These are phyloP conservation scores for Westerdykella aurantiaca DNA, from an alignment of 2,329 filamentous ascomycete species.

Conservation along the genomic window DNA sequence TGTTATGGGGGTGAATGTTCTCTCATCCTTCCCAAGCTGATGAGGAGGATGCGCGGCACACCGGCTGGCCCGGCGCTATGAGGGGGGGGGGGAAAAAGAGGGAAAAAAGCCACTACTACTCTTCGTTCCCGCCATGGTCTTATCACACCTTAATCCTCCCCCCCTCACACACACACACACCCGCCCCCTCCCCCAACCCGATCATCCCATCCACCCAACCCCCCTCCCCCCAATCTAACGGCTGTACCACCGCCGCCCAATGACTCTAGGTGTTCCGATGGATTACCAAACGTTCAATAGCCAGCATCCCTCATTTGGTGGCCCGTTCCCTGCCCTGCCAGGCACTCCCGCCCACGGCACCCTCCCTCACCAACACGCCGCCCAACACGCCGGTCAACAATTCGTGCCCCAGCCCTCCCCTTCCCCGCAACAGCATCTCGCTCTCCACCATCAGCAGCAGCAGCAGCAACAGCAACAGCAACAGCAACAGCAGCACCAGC, in stretches of 20 bases:
- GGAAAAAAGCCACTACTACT: too few species aligned
- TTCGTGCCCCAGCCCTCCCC: slow-evolving; percentile 12
- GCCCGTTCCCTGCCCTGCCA: slow-evolving; percentile 24
- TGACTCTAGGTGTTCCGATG: slow-evolving; percentile 32
- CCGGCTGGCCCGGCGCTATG: too few species aligned
- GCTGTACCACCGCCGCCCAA: slow-evolving; percentile 35
- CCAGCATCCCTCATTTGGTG: slow-evolving; percentile 31
- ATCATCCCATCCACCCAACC: slow-evolving; percentile 17
- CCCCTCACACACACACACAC: too few species aligned
- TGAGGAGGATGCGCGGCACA: too few species aligned
- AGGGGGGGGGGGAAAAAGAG: too few species aligned
- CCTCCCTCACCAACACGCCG: too few species aligned
- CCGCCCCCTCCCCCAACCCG: too few species aligned
- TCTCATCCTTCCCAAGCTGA: too few species aligned
- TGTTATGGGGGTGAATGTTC: too few species aligned
- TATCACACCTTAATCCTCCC: slow-evolving; percentile 17
- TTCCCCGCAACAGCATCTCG: slow-evolving; percentile 30
- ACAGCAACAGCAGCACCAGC: slow-evolving; percentile 1
- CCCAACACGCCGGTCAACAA: too few species aligned
- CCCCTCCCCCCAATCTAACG: slow-evolving; percentile 35
- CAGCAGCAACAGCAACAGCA: neutral
- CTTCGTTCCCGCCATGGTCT: too few species aligned
- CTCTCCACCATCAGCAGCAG: slow-evolving; percentile 2
- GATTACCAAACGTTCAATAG: slow-evolving; percentile 36
- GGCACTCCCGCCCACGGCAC: slow-evolving; percentile 11